Percentiles rank a stretch among this genome's conserved stretches.
phyloP scores from a whole-genome alignment of 352 stramenopile species.

The Phytopythium boreale region DNA sequence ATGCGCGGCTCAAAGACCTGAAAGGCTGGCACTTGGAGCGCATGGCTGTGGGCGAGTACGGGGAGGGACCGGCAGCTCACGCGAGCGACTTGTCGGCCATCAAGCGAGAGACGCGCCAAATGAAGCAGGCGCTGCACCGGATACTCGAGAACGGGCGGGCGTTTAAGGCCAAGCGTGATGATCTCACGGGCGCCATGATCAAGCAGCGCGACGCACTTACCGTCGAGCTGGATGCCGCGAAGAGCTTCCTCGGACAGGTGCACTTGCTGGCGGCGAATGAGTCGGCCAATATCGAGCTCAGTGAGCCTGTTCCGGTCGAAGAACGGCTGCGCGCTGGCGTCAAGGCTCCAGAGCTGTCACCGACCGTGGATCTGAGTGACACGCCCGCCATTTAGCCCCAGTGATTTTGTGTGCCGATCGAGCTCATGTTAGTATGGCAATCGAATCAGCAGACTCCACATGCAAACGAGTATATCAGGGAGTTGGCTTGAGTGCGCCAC shows the following conservation, averaged over 20 bases:
- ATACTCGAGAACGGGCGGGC: slow-evolving; percentile 51
- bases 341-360: slow-evolving; percentile 37
- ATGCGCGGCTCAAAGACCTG: slow-evolving; percentile 52
- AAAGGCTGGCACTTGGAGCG: slow-evolving; percentile 79
- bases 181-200: slow-evolving; percentile 57
- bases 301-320: slow-evolving; percentile 56
- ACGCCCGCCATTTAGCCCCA: slow-evolving; percentile 38
- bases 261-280: slow-evolving; percentile 43
- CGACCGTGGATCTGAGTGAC: slow-evolving; percentile 47
- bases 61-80: slow-evolving; percentile 21
- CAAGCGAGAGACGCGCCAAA: slow-evolving; percentile 49
- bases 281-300: slow-evolving; percentile 37
- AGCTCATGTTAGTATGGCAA: background rate
- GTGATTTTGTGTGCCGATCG: background rate
- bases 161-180: slow-evolving; percentile 53
- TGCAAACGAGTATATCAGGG: background rate
- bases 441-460: background rate
- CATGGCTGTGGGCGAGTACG: slow-evolving; percentile 79
- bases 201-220: slow-evolving; percentile 71
- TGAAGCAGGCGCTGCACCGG: slow-evolving; percentile 57
- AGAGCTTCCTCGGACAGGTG: slow-evolving; percentile 71
- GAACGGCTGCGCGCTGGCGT: slow-evolving; percentile 59
- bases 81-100: slow-evolving; percentile 49
- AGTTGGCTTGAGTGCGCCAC: background rate
- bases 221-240: slow-evolving; percentile 57